A percentile compares a stretch with the other conserved stretches of the same genome.
Conservation (phyloP, 1,284 basidiomycete genomes). For the Vanrija sp. region DNA sequence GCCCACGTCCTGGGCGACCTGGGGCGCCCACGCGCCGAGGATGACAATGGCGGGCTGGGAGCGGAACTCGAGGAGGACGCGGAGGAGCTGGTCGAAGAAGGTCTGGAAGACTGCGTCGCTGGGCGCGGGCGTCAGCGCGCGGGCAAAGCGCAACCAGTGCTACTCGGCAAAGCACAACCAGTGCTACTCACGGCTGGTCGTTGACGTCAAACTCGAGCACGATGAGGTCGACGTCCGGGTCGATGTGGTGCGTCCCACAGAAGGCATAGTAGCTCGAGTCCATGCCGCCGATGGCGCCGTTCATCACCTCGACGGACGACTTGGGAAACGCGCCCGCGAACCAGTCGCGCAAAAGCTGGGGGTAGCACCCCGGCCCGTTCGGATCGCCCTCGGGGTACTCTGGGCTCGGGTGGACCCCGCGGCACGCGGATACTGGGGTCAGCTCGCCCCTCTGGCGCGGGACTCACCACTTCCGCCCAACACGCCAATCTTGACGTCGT, state of each 20-base stretch:
- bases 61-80: slow-evolving; percentile 43
- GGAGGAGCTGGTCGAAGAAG: slow-evolving; percentile 49
- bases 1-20: slow-evolving; percentile 43
- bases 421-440: slow-evolving; percentile 43
- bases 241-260: slow-evolving; percentile 49
- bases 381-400: slow-evolving; percentile 43
- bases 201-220: slow-evolving; percentile 50
- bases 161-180: background rate
- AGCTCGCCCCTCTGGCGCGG: too few species aligned
- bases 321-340: slow-evolving; percentile 35
- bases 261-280: slow-evolving; percentile 49
- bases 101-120: slow-evolving; percentile 38
- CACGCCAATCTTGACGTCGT: slow-evolving; percentile 39
- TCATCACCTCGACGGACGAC: slow-evolving; percentile 24
- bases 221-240: slow-evolving; percentile 43
- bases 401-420: slow-evolving; percentile 41
- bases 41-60: slow-evolving; percentile 45
- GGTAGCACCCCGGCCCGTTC: slow-evolving; percentile 44
- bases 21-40: slow-evolving; percentile 45
- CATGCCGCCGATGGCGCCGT: slow-evolving; percentile 48
- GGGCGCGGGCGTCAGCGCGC: slow-evolving; percentile 1
- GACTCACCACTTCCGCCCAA: slow-evolving; percentile 46
- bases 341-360: slow-evolving; percentile 37
- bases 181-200: slow-evolving; percentile 45
- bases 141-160: background rate